phyloP scores from a whole-genome alignment of 2,329 filamentous ascomycete genomes.

The Cladosporium sp. region DNA sequence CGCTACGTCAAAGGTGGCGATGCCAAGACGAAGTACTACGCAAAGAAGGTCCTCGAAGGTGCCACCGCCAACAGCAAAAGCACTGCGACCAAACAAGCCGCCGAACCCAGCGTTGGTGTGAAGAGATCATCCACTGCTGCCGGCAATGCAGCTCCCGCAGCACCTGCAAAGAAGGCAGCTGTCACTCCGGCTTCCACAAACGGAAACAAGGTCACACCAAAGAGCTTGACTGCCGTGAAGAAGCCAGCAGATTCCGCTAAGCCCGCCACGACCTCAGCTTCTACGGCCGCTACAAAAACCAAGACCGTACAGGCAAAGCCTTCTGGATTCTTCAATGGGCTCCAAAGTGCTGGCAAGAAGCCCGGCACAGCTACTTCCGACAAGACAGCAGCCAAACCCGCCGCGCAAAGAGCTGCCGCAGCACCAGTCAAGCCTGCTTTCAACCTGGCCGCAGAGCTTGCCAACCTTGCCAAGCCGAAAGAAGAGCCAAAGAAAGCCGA shows the following conservation, averaged over 20 bases:
- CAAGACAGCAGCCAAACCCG: slow-evolving; percentile 31
- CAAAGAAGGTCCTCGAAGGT: slow-evolving; percentile 57
- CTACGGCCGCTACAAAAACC: slow-evolving; percentile 32
- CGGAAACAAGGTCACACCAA: slow-evolving; percentile 27
- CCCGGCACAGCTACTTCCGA: slow-evolving; percentile 36
- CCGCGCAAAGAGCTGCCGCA: slow-evolving; percentile 25
- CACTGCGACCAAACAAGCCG: slow-evolving; percentile 22
- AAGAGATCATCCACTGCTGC: slow-evolving; percentile 36
- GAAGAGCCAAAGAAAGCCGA: slow-evolving; percentile 49
- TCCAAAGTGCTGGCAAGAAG: slow-evolving; percentile 51
- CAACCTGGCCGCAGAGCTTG: slow-evolving; percentile 43
- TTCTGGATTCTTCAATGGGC: slow-evolving; percentile 48
- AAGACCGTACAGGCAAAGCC: slow-evolving; percentile 45
- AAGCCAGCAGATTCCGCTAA: slow-evolving; percentile 30
- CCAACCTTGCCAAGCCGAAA: slow-evolving; percentile 56
- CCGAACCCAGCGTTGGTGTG: slow-evolving; percentile 36
- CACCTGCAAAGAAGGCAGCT: slow-evolving; percentile 39
- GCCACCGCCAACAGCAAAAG: slow-evolving; percentile 36
- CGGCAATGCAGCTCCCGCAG: slow-evolving; percentile 27
- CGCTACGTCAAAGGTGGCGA: slow-evolving; percentile 67
- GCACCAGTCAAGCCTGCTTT: slow-evolving; percentile 37
- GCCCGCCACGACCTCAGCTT: slow-evolving; percentile 22
- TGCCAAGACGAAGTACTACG: slow-evolving; percentile 62
- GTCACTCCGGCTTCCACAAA: slow-evolving; percentile 26
- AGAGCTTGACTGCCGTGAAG: slow-evolving; percentile 30